Evolutionary conservation across 2,329 filamentous ascomycete species (phyloP).

Genomic region (Didymella arachidicola): DNA sequence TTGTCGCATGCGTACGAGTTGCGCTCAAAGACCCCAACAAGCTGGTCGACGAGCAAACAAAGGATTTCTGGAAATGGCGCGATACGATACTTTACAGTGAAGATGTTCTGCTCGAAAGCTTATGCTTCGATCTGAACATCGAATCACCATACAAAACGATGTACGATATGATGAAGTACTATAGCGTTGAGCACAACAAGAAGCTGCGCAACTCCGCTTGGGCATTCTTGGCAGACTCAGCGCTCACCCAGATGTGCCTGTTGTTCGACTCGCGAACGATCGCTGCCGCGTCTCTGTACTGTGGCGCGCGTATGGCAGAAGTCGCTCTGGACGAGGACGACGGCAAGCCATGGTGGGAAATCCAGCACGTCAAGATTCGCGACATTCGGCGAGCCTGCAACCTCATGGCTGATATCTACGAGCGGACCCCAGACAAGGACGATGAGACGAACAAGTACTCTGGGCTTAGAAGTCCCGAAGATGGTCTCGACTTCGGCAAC

Average conservation of each 20-base stretch:
- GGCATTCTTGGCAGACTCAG: conserved; percentile 93
- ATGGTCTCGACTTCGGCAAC: conserved; percentile 46
- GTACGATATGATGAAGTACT: conserved; percentile 78
- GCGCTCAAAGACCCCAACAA: conserved; percentile 93
- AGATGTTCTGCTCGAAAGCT: conserved; percentile 86
- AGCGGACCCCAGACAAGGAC: conserved; percentile 50
- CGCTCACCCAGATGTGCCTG: conserved; percentile 83
- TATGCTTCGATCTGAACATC: conserved; percentile 93
- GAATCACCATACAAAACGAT: conserved; percentile 87
- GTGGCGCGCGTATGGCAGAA: conserved; percentile 77
- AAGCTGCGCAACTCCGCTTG: conserved; percentile 83
- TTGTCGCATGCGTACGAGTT: conserved; percentile 91
- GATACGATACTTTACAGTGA: conserved; percentile 93
- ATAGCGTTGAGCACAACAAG: conserved; percentile 80
- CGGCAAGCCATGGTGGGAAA: conserved; percentile 87
- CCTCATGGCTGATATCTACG: conserved; percentile 69
- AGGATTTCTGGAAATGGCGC: conserved; percentile 98
- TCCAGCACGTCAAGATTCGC: conserved; percentile 73
- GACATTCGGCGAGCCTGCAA: conserved; percentile 77
- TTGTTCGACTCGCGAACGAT: conserved; percentile 81
- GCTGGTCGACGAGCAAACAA: conserved; percentile 93
- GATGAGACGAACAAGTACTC: conserved; percentile 57
- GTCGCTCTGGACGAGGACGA: conserved; percentile 76
- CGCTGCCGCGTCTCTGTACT: conserved; percentile 85
- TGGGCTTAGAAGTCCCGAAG: conserved; percentile 52